Evolutionary conservation across 805 yeast genomes (phyloP).

Genomic region (Saturnispora hagleri): DNA sequence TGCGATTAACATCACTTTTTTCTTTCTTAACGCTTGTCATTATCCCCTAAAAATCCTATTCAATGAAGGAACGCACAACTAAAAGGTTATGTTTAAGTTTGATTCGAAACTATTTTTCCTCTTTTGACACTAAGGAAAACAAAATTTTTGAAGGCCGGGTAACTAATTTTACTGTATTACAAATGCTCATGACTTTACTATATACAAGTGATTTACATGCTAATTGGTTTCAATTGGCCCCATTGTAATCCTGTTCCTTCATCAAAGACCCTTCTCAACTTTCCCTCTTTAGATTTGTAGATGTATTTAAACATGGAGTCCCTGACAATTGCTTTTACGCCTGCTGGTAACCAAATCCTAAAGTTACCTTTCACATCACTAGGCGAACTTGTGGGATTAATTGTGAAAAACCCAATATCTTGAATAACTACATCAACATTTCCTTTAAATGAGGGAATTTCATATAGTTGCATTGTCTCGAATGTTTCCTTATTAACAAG

Average conservation of each 20-base stretch:
- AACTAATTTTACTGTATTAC: neutral
- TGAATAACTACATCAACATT: slow-evolving; percentile 55
- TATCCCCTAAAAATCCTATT: neutral
- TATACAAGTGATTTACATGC: neutral
- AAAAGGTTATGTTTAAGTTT: neutral
- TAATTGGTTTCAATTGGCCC: slow-evolving; percentile 18
- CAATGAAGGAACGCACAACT: neutral
- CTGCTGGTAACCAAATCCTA: slow-evolving; percentile 48
- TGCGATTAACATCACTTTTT: slow-evolving; percentile 11
- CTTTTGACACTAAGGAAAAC: neutral
- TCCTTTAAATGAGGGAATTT: slow-evolving; percentile 67
- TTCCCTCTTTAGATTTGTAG: slow-evolving; percentile 16
- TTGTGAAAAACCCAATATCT: slow-evolving; percentile 52
- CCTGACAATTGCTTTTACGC: slow-evolving; percentile 44
- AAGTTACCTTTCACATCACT: slow-evolving; percentile 24
- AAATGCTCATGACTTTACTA: neutral
- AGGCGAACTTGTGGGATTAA: slow-evolving; percentile 47
- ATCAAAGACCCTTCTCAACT: slow-evolving; percentile 12
- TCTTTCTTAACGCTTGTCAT: slow-evolving; percentile 2
- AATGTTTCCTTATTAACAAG: slow-evolving; percentile 20
- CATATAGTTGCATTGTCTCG: slow-evolving; percentile 32
- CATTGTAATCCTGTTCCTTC: slow-evolving; percentile 16
- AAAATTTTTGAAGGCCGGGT: slow-evolving; percentile 9
- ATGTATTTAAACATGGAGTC: slow-evolving; percentile 23
- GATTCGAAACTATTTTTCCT: neutral